Evolutionary conservation across 345 rosid genomes (phyloP).

Genomic region (Sisymbrium irio): DNA sequence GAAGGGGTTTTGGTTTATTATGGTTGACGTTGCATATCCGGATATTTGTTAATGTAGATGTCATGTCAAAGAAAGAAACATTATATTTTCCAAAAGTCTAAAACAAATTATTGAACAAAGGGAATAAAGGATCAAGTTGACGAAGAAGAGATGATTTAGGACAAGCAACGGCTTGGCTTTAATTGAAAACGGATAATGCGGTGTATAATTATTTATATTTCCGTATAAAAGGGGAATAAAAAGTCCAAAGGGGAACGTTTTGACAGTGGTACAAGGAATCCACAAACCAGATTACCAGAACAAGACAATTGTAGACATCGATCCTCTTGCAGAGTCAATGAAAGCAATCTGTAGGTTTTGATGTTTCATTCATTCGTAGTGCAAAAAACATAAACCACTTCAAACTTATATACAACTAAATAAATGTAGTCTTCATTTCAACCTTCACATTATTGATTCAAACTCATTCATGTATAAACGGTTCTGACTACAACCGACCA

Average conservation of each 20-base stretch:
- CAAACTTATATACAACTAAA: neutral
- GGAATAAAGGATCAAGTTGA: constrained; percentile 19
- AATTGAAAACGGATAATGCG: constrained; percentile 17
- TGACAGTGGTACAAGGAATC: constrained; percentile 7
- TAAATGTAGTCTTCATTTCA: neutral
- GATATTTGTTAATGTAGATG: constrained; percentile 4
- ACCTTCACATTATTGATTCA: neutral
- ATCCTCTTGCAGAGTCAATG: neutral
- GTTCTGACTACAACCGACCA: constrained; percentile 1
- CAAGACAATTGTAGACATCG: constrained; percentile 10
- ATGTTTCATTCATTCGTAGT: neutral
- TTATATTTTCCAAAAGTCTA: constrained; percentile 9
- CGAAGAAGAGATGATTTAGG: neutral
- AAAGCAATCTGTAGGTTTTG: constrained; percentile 5
- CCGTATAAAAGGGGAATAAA: constrained; percentile 13
- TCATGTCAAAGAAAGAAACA: neutral
- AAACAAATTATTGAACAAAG: constrained; percentile 19
- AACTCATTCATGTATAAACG: neutral
- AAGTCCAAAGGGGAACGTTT: constrained; percentile 11
- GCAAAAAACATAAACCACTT: neutral
- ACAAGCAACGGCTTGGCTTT: constrained; percentile 14
- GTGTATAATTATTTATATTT: neutral
- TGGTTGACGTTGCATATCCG: constrained; percentile 17
- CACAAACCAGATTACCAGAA: constrained; percentile 7
- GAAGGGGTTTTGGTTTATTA: neutral